These are phyloP conservation scores for Neurospora sp. DNA, from an alignment of 495 filamentous ascomycete species.

Conservation along the genomic window DNA sequence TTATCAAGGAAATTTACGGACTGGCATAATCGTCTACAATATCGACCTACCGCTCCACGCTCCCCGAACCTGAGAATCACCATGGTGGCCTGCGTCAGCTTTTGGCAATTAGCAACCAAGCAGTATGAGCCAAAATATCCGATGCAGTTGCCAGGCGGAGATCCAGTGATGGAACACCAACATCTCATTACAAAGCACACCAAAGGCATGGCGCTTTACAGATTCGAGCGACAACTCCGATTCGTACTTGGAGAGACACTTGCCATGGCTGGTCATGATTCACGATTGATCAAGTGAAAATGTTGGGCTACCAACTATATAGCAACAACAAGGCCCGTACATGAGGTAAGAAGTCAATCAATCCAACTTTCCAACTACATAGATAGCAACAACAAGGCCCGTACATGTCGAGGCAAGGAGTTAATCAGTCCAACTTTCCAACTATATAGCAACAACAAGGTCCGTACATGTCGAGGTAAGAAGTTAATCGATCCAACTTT, in stretches of 20 bases:
- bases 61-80: neutral
- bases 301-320: neutral
- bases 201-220: neutral
- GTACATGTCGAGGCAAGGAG: no score
- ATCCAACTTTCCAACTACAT: neutral
- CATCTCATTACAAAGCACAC: neutral
- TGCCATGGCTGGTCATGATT: neutral
- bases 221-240: neutral
- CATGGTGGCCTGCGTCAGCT: neutral
- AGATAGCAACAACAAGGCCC: neutral
- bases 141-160: neutral
- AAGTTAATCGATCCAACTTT: neutral
- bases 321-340: neutral
- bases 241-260: neutral
- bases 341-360: no score
- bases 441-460: neutral
- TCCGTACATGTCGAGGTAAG: neutral
- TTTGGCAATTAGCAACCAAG: neutral
- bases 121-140: neutral
- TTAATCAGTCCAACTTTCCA: neutral
- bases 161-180: neutral
- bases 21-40: neutral
- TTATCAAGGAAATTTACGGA: neutral
- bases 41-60: neutral
- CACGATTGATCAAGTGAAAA: neutral